Base-by-base conservation (phyloP, 345 rosid genomes). In the Erysimum cheiranthoides region DNA sequence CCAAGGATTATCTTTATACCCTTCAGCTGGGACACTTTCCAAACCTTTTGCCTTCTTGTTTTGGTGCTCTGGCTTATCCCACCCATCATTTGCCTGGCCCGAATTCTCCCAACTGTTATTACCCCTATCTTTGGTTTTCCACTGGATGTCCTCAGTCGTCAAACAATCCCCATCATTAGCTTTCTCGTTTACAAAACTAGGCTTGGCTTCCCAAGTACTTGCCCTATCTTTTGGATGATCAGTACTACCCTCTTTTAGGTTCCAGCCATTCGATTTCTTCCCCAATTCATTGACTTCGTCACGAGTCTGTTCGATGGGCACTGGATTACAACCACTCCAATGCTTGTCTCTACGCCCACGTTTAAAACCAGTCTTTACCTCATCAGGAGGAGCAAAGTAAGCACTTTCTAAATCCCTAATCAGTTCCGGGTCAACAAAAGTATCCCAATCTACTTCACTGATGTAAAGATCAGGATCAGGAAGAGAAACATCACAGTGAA, bases 401-500 rank as follows among this genome's bases (percentile, higher is more conserved):
- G 81, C 88, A 7, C 16, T 62, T 62, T 92, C 97, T 30, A 90
- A 43, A 62, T 92, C 92, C 77, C 47, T 76, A 50, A 90, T 74
- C 67, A 89, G 76, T 64, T 88, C 88, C 32, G 88, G 86, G 61
- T 89, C 98, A 82, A 94, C 72, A 43, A 52, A 45, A 28, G 87
- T 76, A 63, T 86, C 77, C 98, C 98, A 94, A 74, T 94, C 68
- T 9, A 94, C 79, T 70, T 86, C 76, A 62, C 85, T 90, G 5
- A 83, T 70, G 53, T 81, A 90, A 40, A 78, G 78, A 80, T 94
- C 84, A 2, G 91, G 93, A 85, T 94, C 88, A 25, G 95, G 97
- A 30, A 70, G 73, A 66, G 87, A 74, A 34, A 82, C 69, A 79
- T 82, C 84, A 76, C 78, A 88, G 12, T 73, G 81, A 3, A 78